phyloP scores from a whole-genome alignment of 305 asterid species.

The Fraxinus sp. region DNA sequence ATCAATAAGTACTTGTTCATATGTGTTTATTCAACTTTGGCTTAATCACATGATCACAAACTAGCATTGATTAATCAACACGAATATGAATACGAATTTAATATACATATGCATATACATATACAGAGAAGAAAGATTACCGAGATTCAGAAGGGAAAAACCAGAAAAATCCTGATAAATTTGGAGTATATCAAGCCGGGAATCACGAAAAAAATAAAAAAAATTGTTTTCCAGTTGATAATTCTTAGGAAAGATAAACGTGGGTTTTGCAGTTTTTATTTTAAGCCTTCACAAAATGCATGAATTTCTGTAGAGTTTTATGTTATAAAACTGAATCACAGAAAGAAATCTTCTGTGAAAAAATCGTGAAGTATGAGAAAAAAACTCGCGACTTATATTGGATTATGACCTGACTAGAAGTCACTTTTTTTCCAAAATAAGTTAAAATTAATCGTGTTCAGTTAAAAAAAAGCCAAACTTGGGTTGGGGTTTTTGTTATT shows the following conservation, averaged over 20 bases:
- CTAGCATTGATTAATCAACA: conserved; percentile 7
- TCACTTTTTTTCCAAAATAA: neutral
- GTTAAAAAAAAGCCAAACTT: neutral
- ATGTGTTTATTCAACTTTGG: conserved; percentile 10
- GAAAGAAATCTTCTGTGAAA: conserved; percentile 11
- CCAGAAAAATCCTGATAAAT: conserved; percentile 26
- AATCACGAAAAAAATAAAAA: conserved; percentile 23
- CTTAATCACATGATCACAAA: conserved; percentile 4
- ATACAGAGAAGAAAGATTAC: conserved; percentile 19
- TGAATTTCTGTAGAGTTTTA: neutral
- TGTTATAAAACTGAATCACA: conserved; percentile 23
- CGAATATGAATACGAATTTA: neutral
- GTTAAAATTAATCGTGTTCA: neutral
- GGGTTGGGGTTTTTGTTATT: neutral
- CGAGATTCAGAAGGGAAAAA: conserved; percentile 24
- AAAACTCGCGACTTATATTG: conserved; percentile 23
- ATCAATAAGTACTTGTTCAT: neutral
- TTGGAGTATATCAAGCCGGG: neutral
- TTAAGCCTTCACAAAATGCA: conserved; percentile 20
- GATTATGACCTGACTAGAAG: neutral
- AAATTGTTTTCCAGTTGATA: conserved; percentile 12
- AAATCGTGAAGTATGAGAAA: conserved; percentile 26
- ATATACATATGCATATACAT: neutral
- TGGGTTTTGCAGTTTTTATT: conserved; percentile 12
- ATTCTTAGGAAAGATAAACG: conserved; percentile 22